phyloP scores from a whole-genome alignment of 2,329 filamentous ascomycete genomes.

The Microcera coccophila region DNA sequence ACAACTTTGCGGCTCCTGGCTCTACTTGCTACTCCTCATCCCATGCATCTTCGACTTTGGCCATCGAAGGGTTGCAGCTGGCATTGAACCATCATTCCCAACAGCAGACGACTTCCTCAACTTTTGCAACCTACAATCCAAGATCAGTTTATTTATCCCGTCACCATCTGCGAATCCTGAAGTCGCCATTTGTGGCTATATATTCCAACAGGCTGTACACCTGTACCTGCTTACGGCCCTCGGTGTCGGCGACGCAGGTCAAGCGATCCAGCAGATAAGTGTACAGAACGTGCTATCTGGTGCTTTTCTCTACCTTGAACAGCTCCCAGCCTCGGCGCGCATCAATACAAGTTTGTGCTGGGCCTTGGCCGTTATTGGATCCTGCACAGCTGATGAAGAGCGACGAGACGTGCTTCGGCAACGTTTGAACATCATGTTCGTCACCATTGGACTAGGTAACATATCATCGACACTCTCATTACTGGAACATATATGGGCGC shows the following conservation, averaged over 20 bases:
- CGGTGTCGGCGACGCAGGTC: not conserved
- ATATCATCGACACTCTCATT: slow-evolving; percentile 33
- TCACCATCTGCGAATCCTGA: slow-evolving; percentile 25
- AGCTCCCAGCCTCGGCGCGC: slow-evolving; percentile 15
- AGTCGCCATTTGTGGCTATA: slow-evolving; percentile 31
- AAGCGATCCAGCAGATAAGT: not conserved
- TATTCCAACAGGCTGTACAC: slow-evolving; percentile 37
- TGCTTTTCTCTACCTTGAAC: slow-evolving; percentile 15
- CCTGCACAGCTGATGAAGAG: slow-evolving; percentile 23
- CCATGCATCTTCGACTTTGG: slow-evolving; percentile 34
- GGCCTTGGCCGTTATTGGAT: slow-evolving; percentile 24
- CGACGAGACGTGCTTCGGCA: slow-evolving; percentile 30
- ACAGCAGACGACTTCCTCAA: slow-evolving; percentile 32
- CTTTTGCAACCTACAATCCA: slow-evolving; percentile 32
- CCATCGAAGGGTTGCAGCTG: slow-evolving; percentile 12
- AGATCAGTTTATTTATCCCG: slow-evolving; percentile 33
- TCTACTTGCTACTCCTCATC: slow-evolving; percentile 23
- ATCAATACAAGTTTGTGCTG: slow-evolving; percentile 28
- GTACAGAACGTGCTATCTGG: slow-evolving; percentile 8
- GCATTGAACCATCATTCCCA: slow-evolving; percentile 24
- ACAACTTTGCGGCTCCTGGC: slow-evolving; percentile 26
- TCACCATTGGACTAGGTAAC: slow-evolving; percentile 34
- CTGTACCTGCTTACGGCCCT: slow-evolving; percentile 28
- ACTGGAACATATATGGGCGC: slow-evolving; percentile 35
- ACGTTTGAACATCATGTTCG: slow-evolving; percentile 23